Evolutionary conservation across 306 rosid genomes (phyloP).

Genomic region (Trifolium repens): DNA sequence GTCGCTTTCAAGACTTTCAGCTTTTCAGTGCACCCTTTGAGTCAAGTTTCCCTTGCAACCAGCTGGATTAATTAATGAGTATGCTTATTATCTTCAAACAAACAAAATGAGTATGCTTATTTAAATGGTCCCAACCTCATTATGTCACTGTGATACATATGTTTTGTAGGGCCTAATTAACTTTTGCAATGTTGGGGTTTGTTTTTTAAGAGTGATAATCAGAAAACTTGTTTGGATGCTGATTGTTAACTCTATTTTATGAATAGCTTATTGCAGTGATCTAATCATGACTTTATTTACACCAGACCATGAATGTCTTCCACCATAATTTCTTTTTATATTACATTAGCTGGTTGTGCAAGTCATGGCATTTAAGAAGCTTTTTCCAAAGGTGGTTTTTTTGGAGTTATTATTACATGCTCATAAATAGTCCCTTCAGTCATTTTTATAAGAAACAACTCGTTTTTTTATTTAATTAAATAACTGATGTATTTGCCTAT

Average conservation of each 20-base stretch:
- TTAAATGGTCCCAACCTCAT: background rate
- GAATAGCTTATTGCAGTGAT: background rate
- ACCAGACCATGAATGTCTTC: background rate
- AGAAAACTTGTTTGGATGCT: conserved; percentile 9
- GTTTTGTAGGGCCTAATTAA: background rate
- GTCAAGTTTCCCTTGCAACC: conserved; percentile 55
- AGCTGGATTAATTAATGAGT: conserved; percentile 49
- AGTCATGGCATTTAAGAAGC: background rate
- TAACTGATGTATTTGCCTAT: no score
- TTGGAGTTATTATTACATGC: background rate
- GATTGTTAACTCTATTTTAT: conserved; percentile 20
- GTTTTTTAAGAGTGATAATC: background rate
- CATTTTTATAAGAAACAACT: no score
- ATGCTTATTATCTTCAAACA: background rate
- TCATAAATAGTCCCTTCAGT: background rate
- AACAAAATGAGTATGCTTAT: background rate
- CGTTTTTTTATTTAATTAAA: no score
- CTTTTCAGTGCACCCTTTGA: conserved; percentile 53
- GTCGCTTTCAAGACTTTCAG: conserved; percentile 64
- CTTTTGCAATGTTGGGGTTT: background rate
- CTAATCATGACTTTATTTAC: background rate
- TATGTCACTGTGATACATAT: background rate
- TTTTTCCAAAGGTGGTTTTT: background rate
- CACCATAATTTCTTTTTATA: background rate
- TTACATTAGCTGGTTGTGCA: background rate